A percentile compares a stretch with the other conserved stretches of the same genome.
phyloP scores from a whole-genome alignment of 2,329 filamentous ascomycete species.

The Ophiostoma perfectum region DNA sequence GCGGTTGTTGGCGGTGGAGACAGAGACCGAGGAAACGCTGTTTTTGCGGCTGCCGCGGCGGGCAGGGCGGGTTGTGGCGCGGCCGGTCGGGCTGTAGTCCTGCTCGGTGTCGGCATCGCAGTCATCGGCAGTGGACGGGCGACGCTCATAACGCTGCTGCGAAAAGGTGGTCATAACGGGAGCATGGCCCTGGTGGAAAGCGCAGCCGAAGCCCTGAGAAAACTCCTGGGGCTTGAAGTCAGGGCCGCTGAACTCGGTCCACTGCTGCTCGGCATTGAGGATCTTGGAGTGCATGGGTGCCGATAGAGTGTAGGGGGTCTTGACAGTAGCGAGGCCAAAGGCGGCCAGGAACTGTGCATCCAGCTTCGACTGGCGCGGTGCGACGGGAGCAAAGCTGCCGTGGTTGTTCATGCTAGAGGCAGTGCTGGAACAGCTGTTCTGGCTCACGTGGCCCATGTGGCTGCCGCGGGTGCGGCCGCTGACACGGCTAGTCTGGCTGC shows the following conservation, averaged over 20 bases:
- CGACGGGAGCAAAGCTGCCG: background rate
- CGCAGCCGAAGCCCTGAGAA: constrained; percentile 48
- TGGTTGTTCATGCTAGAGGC: background rate
- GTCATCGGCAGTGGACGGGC: constrained; percentile 20
- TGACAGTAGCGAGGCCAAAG: constrained; percentile 48
- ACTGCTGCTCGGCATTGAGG: constrained; percentile 44
- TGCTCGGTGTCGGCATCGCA: constrained; percentile 29
- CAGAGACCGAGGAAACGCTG: background rate
- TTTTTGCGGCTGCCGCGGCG: constrained; percentile 10
- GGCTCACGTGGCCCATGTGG: constrained; percentile 2
- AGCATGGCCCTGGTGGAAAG: constrained; percentile 44
- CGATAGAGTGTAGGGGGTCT: constrained; percentile 49
- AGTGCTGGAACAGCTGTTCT: background rate
- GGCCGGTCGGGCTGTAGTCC: constrained; percentile 21
- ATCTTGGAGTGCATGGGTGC: constrained; percentile 47
- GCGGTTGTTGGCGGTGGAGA: constrained; percentile 37
- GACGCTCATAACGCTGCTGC: constrained; percentile 22
- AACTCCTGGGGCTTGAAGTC: constrained; percentile 38
- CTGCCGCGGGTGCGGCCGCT: background rate
- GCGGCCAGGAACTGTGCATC: constrained; percentile 49
- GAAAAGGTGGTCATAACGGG: constrained; percentile 18
- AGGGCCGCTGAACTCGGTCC: constrained; percentile 49
- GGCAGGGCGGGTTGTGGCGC: background rate
- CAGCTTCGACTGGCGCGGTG: constrained; percentile 25
- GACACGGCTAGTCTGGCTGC: constrained; percentile 19